Base-by-base conservation (phyloP, 2,329 filamentous ascomycete genomes). In the Colletotrichum sp. region DNA sequence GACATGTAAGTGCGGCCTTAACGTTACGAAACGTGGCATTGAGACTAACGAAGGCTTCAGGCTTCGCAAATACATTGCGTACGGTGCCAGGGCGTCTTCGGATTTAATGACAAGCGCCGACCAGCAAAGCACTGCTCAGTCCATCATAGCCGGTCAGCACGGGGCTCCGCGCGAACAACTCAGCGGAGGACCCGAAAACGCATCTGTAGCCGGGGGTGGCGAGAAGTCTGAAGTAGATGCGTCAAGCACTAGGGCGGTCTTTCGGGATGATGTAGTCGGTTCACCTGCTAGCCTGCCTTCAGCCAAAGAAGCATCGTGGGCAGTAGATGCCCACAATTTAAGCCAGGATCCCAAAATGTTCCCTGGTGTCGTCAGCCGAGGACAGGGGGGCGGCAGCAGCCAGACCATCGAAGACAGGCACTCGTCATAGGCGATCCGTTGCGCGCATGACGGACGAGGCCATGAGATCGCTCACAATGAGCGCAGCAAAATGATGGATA, bases 291-390 rank as follows among this genome's bases (percentile, higher is more conserved):
- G 27, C 60, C 28, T 70, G 13, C 16, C 39, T 27, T 43, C 32
- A 9, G 65, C 79, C 15, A 79, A 82, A 73, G 86, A 87, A 25
- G 79, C 81, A n/a, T 77, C 82, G 25, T 85, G 85, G 83, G 78
- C 84, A 16, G 79, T 84, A 9, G 84, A 88, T 69, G 80, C 86
- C 70, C 88, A 91, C 78, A 81, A 91, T 13, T 90, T 88, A 15
- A 91, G 89, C 5, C 89, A 86, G 65, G 93, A 95, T 82, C 94
- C 93, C 13, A 90, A 88, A 77, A 91, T 95, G 77, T 94, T 95
- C 78, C 94, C 94, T 0, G 94, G 94, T 0, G 89, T 96, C 36
- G 89, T 95, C 60, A 87, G 88, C 18, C 85, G 89, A 70, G 87
- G 87, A 34, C 83, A 70, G 32, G 22, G 36, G 25, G 48, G 70